These are phyloP conservation scores for Xylariomycetidae sp. DNA, from an alignment of 2,329 filamentous ascomycete species.

Conservation along the genomic window DNA sequence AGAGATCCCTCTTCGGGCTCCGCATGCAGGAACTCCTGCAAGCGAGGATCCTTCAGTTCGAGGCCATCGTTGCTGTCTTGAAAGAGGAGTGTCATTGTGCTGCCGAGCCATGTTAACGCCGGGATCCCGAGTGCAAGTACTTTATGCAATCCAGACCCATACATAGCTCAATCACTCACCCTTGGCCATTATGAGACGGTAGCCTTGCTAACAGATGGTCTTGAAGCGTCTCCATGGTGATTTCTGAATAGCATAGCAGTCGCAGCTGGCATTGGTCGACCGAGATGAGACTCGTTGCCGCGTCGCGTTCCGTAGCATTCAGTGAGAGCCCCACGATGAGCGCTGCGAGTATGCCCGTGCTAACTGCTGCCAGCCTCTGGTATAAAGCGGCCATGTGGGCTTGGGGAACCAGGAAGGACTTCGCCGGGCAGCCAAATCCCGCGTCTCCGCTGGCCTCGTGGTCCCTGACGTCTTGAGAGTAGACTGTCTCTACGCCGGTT, in stretches of 20 bases:
- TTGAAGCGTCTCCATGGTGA: slow-evolving; percentile 13
- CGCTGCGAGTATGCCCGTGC: slow-evolving; percentile 9
- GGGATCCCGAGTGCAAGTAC: not conserved
- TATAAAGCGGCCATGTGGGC: slow-evolving; percentile 30
- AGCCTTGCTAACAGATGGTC: slow-evolving; percentile 22
- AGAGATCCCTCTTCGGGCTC: slow-evolving; percentile 16
- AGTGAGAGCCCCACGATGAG: slow-evolving; percentile 12
- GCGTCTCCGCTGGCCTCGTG: slow-evolving; percentile 2
- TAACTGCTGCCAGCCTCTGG: slow-evolving; percentile 7
- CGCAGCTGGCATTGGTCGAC: slow-evolving; percentile 14
- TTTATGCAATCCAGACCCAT: not conserved
- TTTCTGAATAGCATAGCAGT: slow-evolving; percentile 16
- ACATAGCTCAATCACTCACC: slow-evolving; percentile 16
- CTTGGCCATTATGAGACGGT: slow-evolving; percentile 49
- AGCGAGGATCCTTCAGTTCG: slow-evolving; percentile 38
- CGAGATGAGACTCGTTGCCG: slow-evolving; percentile 7
- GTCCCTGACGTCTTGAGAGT: slow-evolving; percentile 10
- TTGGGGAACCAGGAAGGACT: slow-evolving; percentile 37
- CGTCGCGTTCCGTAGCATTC: slow-evolving; percentile 3
- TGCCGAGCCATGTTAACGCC: too few species aligned
- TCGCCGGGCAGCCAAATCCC: slow-evolving; percentile 39
- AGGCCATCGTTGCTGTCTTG: slow-evolving; percentile 47
- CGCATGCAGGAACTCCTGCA: slow-evolving; percentile 11
- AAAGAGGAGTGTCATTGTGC: slow-evolving; percentile 46
- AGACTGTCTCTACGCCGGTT: slow-evolving; percentile 16